A percentile compares a stretch with the other conserved stretches of the same genome.
phyloP scores from a whole-genome alignment of 192 early-diverging fungal genomes.

The Backusella circina region DNA sequence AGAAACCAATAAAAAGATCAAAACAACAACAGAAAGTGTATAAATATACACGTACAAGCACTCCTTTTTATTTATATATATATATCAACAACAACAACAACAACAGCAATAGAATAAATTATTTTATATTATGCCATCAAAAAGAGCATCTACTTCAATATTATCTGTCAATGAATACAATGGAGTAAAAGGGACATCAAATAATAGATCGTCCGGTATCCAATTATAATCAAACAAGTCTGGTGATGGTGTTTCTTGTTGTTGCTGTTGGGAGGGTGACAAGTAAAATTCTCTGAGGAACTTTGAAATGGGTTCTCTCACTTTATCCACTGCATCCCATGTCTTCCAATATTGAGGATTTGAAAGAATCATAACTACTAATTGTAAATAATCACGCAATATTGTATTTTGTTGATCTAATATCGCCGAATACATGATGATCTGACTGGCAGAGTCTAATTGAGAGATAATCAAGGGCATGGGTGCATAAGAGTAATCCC shows the following conservation, averaged over 20 bases:
- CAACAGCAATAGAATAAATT: background rate
- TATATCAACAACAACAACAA: background rate
- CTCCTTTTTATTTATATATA: background rate
- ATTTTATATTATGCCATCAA: background rate
- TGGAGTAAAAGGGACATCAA: background rate
- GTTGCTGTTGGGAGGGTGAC: background rate
- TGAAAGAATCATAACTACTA: background rate
- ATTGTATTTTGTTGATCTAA: background rate
- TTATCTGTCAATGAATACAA: background rate
- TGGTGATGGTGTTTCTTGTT: background rate
- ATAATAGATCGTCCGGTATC: background rate
- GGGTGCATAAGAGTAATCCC: background rate
- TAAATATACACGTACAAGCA: too few relatives aligned
- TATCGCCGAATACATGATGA: background rate
- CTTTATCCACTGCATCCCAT: background rate
- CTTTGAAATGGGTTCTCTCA: background rate
- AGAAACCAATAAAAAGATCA: background rate
- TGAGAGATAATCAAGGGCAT: background rate
- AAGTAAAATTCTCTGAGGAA: background rate
- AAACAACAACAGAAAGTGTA: background rate
- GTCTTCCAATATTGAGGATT: background rate
- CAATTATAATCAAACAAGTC: background rate
- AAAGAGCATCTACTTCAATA: background rate
- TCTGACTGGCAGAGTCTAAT: background rate
- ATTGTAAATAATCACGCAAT: background rate